Evolutionary conservation across 1,139 yeast genomes (phyloP).

Genomic region (Saccharomycopsis phalli): DNA sequence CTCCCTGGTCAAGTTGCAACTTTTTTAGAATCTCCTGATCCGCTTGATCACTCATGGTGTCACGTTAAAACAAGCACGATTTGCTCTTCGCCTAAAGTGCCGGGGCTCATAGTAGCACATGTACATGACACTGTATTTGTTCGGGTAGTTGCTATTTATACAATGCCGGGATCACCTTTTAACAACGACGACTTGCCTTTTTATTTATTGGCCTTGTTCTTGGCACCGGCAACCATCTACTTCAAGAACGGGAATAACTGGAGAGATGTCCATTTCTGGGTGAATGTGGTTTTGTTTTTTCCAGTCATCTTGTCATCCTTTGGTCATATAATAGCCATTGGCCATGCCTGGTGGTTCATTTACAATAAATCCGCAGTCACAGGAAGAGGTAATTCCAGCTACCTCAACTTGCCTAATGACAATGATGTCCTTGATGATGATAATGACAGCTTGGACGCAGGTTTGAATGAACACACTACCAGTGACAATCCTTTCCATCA

Average conservation of each 20-base stretch:
- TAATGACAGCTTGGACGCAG: constrained; percentile 1
- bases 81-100: too few species aligned
- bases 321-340: constrained; percentile 18
- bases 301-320: constrained; percentile 13
- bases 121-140: not conserved
- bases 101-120: too few species aligned
- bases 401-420: constrained; percentile 14
- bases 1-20: constrained; percentile 4
- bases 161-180: constrained; percentile 19
- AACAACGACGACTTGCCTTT: constrained; percentile 20
- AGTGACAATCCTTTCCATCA: constrained; percentile 4
- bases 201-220: constrained; percentile 17
- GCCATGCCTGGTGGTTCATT: constrained; percentile 20
- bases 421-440: constrained; percentile 10
- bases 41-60: too few species aligned
- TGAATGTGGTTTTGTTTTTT: constrained; percentile 17
- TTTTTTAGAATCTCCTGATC: too few species aligned
- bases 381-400: constrained; percentile 12
- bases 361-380: constrained; percentile 15
- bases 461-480: not conserved
- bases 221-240: constrained; percentile 19
- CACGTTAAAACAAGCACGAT: too few species aligned
- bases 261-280: constrained; percentile 20
- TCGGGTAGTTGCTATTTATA: not conserved
- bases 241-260: constrained; percentile 19